Percentiles rank a stretch among this genome's conserved stretches.
phyloP scores from a whole-genome alignment of 148 eudicot genomes.

The Vaccinium macrocarpon region DNA sequence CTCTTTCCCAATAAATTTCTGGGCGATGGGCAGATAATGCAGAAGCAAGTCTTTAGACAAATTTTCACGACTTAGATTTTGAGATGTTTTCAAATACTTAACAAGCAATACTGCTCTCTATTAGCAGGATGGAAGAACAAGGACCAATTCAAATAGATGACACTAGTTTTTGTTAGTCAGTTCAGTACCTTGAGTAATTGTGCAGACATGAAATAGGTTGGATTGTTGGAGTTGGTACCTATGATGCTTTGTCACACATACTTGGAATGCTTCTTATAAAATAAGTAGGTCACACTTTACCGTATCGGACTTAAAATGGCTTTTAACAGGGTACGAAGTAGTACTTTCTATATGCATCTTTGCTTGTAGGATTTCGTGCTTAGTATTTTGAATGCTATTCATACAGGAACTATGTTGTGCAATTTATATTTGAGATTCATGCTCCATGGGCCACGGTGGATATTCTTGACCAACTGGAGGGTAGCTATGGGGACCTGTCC shows the following conservation, averaged over 20 bases:
- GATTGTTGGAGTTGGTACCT: not conserved
- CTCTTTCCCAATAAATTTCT: not conserved
- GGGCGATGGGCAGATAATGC: not conserved
- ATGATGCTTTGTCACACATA: not conserved
- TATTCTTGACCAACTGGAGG: conserved; percentile 32
- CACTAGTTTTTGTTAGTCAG: not conserved
- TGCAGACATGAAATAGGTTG: not conserved
- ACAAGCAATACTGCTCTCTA: not conserved
- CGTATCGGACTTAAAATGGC: not conserved
- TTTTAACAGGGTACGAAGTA: not conserved
- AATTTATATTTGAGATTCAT: conserved; percentile 33
- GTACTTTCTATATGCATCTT: not conserved
- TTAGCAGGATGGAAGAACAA: conserved; percentile 13
- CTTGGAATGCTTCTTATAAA: not conserved
- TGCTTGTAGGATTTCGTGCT: not conserved
- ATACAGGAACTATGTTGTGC: conserved; percentile 38
- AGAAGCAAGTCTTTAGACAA: not conserved
- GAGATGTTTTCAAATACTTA: not conserved
- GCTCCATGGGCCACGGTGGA: conserved; percentile 33
- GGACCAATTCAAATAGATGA: not conserved
- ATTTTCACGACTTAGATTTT: not conserved
- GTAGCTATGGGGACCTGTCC: conserved; percentile 38
- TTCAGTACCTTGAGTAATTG: not conserved
- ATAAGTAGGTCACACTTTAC: not conserved
- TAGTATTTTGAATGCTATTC: not conserved